Evolutionary conservation across 2,329 filamentous ascomycete genomes (phyloP).

Genomic region (Chrysoporthe cubensis): DNA sequence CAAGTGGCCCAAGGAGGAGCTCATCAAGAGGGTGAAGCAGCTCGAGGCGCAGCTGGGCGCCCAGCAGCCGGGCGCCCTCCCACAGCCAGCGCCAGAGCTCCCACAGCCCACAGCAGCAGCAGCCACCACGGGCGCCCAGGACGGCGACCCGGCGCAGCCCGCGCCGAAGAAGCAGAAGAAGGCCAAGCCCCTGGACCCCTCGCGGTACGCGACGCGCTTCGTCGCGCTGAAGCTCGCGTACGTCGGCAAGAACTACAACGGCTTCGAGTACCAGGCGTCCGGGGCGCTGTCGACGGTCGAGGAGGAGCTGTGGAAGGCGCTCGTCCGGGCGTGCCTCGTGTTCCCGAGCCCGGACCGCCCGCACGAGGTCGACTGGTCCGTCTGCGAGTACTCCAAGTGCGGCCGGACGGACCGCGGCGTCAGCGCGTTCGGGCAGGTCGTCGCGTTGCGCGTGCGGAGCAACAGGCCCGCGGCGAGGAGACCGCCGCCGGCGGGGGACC

Average conservation of each 20-base stretch:
- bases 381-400: conserved; percentile 92
- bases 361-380: conserved; percentile 74
- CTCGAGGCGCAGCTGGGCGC: conserved; percentile 68
- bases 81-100: neutral
- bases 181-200: conserved; percentile 69
- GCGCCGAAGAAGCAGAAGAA: conserved; percentile 38
- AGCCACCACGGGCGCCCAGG: no score
- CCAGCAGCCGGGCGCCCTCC: conserved; percentile 33
- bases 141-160: conserved; percentile 7
- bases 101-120: neutral
- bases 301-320: conserved; percentile 89
- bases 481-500: conserved; percentile 8
- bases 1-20: conserved; percentile 68
- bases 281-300: conserved; percentile 82
- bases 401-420: conserved; percentile 92
- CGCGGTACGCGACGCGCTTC: conserved; percentile 78
- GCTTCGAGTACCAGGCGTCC: conserved; percentile 83
- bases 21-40: conserved; percentile 69
- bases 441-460: conserved; percentile 82
- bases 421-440: conserved; percentile 95
- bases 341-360: conserved; percentile 61
- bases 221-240: conserved; percentile 96
- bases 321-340: conserved; percentile 82
- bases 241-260: conserved; percentile 87
- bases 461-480: conserved; percentile 62